Conservation (phyloP, 1,139 yeast species). For the Diutina siamensis region DNA sequence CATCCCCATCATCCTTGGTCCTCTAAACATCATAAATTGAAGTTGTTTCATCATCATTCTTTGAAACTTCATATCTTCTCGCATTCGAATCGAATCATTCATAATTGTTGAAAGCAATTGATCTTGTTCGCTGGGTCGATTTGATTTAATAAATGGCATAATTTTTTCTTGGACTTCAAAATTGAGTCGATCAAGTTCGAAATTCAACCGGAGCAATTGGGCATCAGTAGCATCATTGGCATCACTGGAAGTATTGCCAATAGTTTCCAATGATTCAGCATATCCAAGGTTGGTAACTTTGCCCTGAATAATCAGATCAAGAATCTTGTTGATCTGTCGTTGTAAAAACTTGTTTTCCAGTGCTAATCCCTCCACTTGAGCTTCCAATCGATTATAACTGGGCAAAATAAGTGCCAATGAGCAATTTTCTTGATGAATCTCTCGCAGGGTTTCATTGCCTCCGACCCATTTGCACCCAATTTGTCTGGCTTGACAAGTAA, state of each 20-base stretch:
- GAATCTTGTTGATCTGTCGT: slow-evolving; percentile 32
- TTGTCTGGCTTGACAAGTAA: slow-evolving; percentile 28
- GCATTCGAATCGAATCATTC: slow-evolving; percentile 32
- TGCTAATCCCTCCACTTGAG: not conserved
- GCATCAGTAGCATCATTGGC: not conserved
- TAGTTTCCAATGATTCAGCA: slow-evolving; percentile 35
- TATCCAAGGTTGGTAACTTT: slow-evolving; percentile 42
- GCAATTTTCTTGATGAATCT: slow-evolving; percentile 9
- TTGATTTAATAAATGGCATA: slow-evolving; percentile 25
- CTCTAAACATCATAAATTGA: slow-evolving; percentile 30
- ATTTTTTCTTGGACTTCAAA: slow-evolving; percentile 32
- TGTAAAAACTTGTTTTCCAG: slow-evolving; percentile 21
- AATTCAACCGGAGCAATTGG: slow-evolving; percentile 13
- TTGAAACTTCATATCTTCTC: slow-evolving; percentile 39
- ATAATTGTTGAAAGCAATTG: slow-evolving; percentile 25
- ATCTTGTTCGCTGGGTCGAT: slow-evolving; percentile 7
- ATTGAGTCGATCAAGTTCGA: slow-evolving; percentile 29
- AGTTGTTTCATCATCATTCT: slow-evolving; percentile 38
- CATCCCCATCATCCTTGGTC: slow-evolving; percentile 4
- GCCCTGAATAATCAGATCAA: slow-evolving; percentile 40
- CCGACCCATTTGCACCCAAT: slow-evolving; percentile 35
- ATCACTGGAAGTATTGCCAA: slow-evolving; percentile 14
- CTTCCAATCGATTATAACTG: not conserved
- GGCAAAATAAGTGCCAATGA: not conserved
- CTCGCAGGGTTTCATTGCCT: slow-evolving; percentile 25